Evolutionary conservation across 1,139 yeast genomes (phyloP), one percentile per base, ranked within the genome.

Genomic region (Sugiyamaella neomexicana): DNA sequence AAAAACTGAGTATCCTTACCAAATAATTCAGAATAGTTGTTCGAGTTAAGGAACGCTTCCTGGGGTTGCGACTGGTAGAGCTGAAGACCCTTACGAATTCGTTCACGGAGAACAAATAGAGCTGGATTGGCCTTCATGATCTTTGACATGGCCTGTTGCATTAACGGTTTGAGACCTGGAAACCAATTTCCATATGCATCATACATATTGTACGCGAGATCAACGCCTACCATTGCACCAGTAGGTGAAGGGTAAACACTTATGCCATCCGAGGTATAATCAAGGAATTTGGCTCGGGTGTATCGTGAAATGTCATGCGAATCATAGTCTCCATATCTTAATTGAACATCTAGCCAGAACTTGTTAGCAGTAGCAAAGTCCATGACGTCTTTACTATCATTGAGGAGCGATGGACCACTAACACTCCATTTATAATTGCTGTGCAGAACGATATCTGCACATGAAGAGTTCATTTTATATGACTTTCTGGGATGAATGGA

Each of bases 181-280:
- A 93, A 88, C 98, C 99, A 95, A 65, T 89, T 90, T 36, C 99
- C 99, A 70, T 89, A 95, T 0, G 96, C 93, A 70, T 90, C 97
- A 67, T 89, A 90, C 86, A 90, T 88, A 69, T 93, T 93, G 70
- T 95, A 95, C 0, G 99, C 97, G 63, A 95, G 76, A 71, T 95
- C 99, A 60, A 95, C 80, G 29, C 95, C 96, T 51, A 95, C 80
- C 78, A 93, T 82, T 3, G 89, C 78, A 59, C 99, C 99, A 0
- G 97, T 89, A 1, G 97, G 91, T 0, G 96, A 86, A 2, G 99
- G 99, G 66, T 95, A 95, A 52, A 86, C 78, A 62, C 93, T 86
- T 6, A 86, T 78, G 57, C 83, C 87, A 67, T 93, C 99, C 1
- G 89, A 81, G 1, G 98, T 91, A 66, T 95, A 95, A 66, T 95